A percentile compares a stretch with the other conserved stretches of the same genome.
Conservation (phyloP, 495 filamentous ascomycete species). For the Neurospora sp. region DNA sequence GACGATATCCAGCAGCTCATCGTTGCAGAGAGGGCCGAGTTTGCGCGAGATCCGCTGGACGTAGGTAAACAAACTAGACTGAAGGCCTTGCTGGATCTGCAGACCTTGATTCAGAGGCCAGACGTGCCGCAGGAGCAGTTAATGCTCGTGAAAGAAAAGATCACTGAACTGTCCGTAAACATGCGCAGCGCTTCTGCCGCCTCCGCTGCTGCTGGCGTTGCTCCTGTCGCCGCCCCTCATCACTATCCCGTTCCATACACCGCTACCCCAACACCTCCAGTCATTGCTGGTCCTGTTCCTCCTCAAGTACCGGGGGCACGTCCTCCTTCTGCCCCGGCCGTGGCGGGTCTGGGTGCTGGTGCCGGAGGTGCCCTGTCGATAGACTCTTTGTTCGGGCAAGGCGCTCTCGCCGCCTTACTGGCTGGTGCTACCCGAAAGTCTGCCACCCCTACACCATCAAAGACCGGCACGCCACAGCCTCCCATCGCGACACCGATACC, state of each 20-base stretch:
- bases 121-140: slow-evolving; percentile 73
- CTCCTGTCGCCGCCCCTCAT: slow-evolving; percentile 13
- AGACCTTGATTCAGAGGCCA: slow-evolving; percentile 67
- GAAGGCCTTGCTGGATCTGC: slow-evolving; percentile 78
- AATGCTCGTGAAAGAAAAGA: slow-evolving; percentile 66
- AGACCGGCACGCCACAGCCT: slow-evolving; percentile 27
- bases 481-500: slow-evolving; percentile 22
- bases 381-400: slow-evolving; percentile 43
- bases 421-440: slow-evolving; percentile 27
- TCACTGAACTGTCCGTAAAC: slow-evolving; percentile 57
- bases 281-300: slow-evolving; percentile 5
- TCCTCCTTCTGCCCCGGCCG: slow-evolving; percentile 15
- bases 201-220: neutral
- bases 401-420: slow-evolving; percentile 41
- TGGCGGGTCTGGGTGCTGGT: slow-evolving; percentile 14
- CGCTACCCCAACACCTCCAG: slow-evolving; percentile 18
- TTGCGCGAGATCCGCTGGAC: slow-evolving; percentile 64
- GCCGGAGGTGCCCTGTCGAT: slow-evolving; percentile 27
- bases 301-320: slow-evolving; percentile 18
- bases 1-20: slow-evolving; percentile 74
- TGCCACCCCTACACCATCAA: slow-evolving; percentile 32
- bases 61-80: slow-evolving; percentile 62
- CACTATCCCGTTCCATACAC: slow-evolving; percentile 8
- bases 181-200: slow-evolving; percentile 23
- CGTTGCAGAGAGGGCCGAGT: slow-evolving; percentile 54